phyloP scores from a whole-genome alignment of 2,329 filamentous ascomycete genomes.

The Pseudopyrenochaeta lycopersici region DNA sequence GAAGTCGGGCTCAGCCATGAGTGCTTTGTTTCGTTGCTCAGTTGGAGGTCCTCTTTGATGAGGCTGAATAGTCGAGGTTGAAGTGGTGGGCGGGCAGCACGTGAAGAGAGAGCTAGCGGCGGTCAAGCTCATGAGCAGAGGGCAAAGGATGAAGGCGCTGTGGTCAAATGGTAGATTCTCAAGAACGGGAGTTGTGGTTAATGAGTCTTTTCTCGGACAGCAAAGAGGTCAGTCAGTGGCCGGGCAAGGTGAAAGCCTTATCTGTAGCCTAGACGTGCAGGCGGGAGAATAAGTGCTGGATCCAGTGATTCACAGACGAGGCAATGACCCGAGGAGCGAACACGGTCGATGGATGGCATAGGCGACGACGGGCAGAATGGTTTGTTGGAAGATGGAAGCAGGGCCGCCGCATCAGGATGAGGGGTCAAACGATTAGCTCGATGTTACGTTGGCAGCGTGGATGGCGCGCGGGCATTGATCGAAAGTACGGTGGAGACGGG shows the following conservation, averaged over 20 bases:
- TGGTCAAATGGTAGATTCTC: background rate
- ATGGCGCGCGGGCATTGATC: slow-evolving; percentile 18
- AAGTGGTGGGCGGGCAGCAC: background rate
- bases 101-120: background rate
- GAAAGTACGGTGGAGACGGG: slow-evolving; percentile 24
- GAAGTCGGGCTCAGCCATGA: slow-evolving; percentile 41
- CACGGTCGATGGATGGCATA: slow-evolving; percentile 11
- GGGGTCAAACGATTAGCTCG: slow-evolving; percentile 21
- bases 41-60: background rate
- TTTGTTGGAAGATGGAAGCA: slow-evolving; percentile 18
- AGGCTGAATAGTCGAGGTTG: slow-evolving; percentile 1
- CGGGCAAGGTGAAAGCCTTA: slow-evolving; percentile 19
- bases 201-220: slow-evolving; percentile 4
- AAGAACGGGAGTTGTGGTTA: slow-evolving; percentile 6
- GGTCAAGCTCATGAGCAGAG: background rate
- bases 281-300: slow-evolving; percentile 22
- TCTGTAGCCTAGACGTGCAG: slow-evolving; percentile 23
- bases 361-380: slow-evolving; percentile 9
- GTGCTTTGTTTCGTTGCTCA: slow-evolving; percentile 6
- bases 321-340: slow-evolving; percentile 13
- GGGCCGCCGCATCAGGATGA: slow-evolving; percentile 14
- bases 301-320: slow-evolving; percentile 26
- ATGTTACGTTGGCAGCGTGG: slow-evolving; percentile 28
- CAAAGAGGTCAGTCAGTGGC: slow-evolving; percentile 16
- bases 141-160: background rate